Conservation (phyloP, 192 early-diverging fungal genomes). For the Linderina pennispora region DNA sequence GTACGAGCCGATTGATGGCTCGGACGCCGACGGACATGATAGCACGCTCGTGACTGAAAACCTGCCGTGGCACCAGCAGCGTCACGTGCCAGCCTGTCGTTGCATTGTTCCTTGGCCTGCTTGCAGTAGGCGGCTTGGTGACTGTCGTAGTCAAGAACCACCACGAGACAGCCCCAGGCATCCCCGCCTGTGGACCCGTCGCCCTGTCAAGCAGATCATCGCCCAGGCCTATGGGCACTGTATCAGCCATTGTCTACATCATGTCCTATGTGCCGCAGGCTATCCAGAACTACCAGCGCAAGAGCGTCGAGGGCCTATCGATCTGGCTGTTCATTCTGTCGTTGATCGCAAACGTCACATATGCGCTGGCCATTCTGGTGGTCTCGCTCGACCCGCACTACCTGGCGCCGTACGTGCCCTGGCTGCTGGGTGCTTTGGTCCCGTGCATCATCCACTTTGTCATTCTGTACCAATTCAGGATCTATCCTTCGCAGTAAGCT, state of each 20-base stretch:
- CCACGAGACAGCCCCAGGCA: neutral
- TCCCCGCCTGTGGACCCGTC: neutral
- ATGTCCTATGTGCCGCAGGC: conserved; percentile 75
- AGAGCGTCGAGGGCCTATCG: conserved; percentile 74
- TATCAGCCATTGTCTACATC: conserved; percentile 38
- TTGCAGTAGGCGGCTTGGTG: too few species aligned
- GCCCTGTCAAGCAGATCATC: too few species aligned
- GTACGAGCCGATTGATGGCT: too few species aligned
- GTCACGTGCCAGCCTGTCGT: too few species aligned
- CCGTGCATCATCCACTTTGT: conserved; percentile 71
- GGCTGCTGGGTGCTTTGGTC: conserved; percentile 70
- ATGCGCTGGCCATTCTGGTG: conserved; percentile 66
- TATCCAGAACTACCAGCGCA: conserved; percentile 64
- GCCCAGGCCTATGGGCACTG: conserved; percentile 39
- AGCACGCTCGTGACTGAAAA: too few species aligned
- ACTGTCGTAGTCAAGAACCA: too few species aligned
- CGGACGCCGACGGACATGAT: too few species aligned
- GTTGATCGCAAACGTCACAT: conserved; percentile 67
- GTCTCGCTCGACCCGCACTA: conserved; percentile 60
- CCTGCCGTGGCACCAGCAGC: too few species aligned
- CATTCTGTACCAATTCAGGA: conserved; percentile 66
- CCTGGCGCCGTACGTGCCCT: conserved; percentile 61
- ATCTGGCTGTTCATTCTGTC: conserved; percentile 76
- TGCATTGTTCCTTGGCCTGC: too few species aligned
- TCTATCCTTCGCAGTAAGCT: conserved; percentile 30